These are phyloP conservation scores for Endotrypanum monterogeii DNA, from an alignment of 208 protist genomes.

Conservation along the genomic window DNA sequence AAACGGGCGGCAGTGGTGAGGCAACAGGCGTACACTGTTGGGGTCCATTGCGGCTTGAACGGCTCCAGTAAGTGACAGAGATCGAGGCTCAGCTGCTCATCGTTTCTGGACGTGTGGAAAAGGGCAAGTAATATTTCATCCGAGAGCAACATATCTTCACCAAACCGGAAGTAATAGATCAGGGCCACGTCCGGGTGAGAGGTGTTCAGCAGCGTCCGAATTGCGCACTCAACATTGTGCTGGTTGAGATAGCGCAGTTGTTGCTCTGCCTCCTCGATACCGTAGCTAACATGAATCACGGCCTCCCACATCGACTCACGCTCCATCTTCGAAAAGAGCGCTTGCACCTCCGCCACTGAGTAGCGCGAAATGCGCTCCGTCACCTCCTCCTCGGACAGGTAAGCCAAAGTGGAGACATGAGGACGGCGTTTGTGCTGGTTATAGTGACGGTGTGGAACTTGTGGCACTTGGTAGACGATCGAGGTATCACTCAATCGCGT, in stretches of 20 bases:
- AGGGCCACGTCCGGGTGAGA: slow-evolving; percentile 39
- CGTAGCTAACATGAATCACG: slow-evolving; percentile 55
- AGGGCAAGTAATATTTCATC: slow-evolving; percentile 68
- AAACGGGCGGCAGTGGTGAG: slow-evolving; percentile 61
- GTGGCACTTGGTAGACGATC: slow-evolving; percentile 39
- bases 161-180: slow-evolving; percentile 64
- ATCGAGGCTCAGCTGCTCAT: slow-evolving; percentile 41
- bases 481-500: slow-evolving; percentile 23
- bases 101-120: slow-evolving; percentile 61
- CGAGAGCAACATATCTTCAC: slow-evolving; percentile 58
- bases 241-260: slow-evolving; percentile 53
- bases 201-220: slow-evolving; percentile 54
- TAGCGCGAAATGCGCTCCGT: slow-evolving; percentile 30
- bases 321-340: slow-evolving; percentile 62
- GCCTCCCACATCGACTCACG: slow-evolving; percentile 61
- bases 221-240: slow-evolving; percentile 53
- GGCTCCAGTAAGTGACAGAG: slow-evolving; percentile 50
- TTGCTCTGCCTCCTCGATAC: slow-evolving; percentile 36
- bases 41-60: slow-evolving; percentile 62
- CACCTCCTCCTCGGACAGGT: slow-evolving; percentile 43
- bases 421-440: slow-evolving; percentile 42
- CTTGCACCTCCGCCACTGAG: slow-evolving; percentile 46
- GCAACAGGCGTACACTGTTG: slow-evolving; percentile 71
- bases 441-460: slow-evolving; percentile 70
- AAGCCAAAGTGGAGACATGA: slow-evolving; percentile 39